phyloP scores from a whole-genome alignment of 2,329 filamentous ascomycete species.

The Claviceps capensis region DNA sequence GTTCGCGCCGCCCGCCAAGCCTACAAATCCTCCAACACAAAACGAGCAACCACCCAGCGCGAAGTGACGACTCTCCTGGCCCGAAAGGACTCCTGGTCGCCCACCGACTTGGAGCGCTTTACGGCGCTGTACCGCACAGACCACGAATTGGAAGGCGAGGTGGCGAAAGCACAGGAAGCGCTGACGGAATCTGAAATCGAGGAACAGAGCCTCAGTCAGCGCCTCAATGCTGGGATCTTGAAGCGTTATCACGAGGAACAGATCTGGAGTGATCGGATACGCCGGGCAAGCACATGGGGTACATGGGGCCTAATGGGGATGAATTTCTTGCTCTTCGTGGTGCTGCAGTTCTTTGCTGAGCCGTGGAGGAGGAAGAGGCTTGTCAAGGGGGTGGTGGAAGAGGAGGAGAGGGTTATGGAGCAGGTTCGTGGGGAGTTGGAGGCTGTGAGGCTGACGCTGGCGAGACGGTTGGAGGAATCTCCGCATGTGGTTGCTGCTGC shows the following conservation, averaged over 20 bases:
- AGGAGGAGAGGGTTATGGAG: conserved; percentile 48
- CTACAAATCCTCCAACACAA: conserved; percentile 73
- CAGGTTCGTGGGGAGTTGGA: conserved; percentile 31
- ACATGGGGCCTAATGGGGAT: conserved; percentile 97
- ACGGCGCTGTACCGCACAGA: conserved; percentile 84
- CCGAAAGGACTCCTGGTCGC: conserved; percentile 84
- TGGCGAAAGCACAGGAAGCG: conserved; percentile 55
- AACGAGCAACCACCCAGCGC: conserved; percentile 78
- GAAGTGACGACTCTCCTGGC: conserved; percentile 92
- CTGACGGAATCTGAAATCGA: conserved; percentile 65
- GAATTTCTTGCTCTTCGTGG: conserved; percentile 78
- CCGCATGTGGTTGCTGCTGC: background rate
- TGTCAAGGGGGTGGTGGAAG: conserved; percentile 70
- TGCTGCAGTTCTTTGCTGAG: conserved; percentile 80
- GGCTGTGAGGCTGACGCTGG: conserved; percentile 17
- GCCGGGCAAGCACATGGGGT: conserved; percentile 93
- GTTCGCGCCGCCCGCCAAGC: conserved; percentile 59
- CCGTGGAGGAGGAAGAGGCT: conserved; percentile 77
- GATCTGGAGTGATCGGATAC: conserved; percentile 96
- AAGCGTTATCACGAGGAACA: conserved; percentile 96
- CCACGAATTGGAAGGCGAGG: conserved; percentile 81
- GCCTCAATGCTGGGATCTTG: conserved; percentile 70
- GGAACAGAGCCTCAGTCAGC: conserved; percentile 61
- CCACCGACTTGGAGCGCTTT: conserved; percentile 82
- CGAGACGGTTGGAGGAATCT: conserved; percentile 12